Percentiles rank a stretch among this genome's conserved stretches.
Evolutionary conservation across 2,329 filamentous ascomycete genomes (phyloP).

Genomic region (Pseudogymnoascus sp.): DNA sequence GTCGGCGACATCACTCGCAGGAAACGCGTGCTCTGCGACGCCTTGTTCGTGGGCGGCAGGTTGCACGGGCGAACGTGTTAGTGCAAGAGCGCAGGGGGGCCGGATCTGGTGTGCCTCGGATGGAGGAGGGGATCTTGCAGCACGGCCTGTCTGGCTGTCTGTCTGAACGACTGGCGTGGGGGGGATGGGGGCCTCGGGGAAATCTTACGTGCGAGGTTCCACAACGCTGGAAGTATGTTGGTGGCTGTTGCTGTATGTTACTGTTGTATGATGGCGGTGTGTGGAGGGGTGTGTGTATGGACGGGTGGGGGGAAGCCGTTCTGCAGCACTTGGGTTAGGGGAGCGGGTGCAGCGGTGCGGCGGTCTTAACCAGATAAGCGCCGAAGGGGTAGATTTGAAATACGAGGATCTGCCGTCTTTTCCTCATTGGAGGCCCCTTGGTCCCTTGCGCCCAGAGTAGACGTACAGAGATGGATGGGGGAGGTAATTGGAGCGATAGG

Average conservation of each 20-base stretch:
- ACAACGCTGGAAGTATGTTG: neutral
- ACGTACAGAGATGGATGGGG: neutral
- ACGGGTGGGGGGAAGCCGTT: neutral
- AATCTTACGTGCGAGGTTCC: neutral
- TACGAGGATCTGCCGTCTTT: neutral
- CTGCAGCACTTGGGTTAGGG: constrained; percentile 3
- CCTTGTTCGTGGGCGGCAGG: neutral
- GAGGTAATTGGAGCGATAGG: neutral
- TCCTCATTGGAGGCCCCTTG: neutral
- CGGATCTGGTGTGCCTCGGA: neutral
- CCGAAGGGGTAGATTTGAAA: neutral
- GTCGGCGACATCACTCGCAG: neutral
- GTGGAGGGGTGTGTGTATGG: neutral
- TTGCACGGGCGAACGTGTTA: neutral
- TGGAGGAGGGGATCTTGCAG: neutral
- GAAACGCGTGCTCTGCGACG: neutral
- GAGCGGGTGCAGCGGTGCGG: neutral
- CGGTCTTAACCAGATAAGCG: neutral
- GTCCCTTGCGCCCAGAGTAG: neutral
- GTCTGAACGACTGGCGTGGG: neutral
- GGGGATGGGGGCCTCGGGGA: neutral
- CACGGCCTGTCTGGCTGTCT: neutral
- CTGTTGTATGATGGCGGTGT: neutral
- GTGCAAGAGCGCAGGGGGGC: neutral
- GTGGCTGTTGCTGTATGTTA: neutral